Evolutionary conservation across 495 filamentous ascomycete species (phyloP).

Genomic region (Aspergillus leporis): DNA sequence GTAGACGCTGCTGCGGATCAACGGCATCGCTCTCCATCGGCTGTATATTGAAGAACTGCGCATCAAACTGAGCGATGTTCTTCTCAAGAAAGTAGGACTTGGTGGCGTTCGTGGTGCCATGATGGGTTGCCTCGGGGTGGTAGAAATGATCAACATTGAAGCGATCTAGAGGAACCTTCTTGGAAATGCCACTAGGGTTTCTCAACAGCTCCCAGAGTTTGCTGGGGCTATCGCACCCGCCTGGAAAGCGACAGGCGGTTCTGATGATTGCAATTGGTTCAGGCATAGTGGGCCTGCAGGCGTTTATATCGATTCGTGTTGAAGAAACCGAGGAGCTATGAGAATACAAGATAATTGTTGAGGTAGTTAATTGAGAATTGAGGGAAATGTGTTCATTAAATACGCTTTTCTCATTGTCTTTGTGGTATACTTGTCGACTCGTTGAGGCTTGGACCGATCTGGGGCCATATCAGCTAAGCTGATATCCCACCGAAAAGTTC

Average conservation of each 20-base stretch:
- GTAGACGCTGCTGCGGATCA: constrained; percentile 39
- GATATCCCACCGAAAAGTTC: too few species aligned
- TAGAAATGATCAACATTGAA: constrained; percentile 39
- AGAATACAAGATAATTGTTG: too few species aligned
- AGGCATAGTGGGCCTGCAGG: too few species aligned
- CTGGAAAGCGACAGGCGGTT: constrained; percentile 24
- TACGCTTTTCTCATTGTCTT: too few species aligned
- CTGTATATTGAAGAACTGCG: constrained; percentile 41
- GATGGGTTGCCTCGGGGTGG: constrained; percentile 21
- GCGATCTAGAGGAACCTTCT: constrained; percentile 15
- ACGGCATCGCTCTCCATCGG: constrained; percentile 31
- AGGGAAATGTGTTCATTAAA: too few species aligned
- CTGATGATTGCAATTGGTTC: constrained; percentile 27
- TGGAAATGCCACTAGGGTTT: constrained; percentile 25
- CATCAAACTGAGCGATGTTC: constrained; percentile 50
- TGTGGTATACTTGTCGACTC: too few species aligned
- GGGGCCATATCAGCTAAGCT: too few species aligned
- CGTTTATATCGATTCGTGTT: too few species aligned
- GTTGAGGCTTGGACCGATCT: too few species aligned
- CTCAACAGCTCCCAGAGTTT: constrained; percentile 27
- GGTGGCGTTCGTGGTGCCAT: constrained; percentile 13
- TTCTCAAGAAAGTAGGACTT: constrained; percentile 41
- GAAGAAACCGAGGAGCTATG: too few species aligned
- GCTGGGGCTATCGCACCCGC: constrained; percentile 17
- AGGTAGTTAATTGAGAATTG: too few species aligned